phyloP scores from a whole-genome alignment of 139 green algal genomes.

The Picochlorum costavermella region DNA sequence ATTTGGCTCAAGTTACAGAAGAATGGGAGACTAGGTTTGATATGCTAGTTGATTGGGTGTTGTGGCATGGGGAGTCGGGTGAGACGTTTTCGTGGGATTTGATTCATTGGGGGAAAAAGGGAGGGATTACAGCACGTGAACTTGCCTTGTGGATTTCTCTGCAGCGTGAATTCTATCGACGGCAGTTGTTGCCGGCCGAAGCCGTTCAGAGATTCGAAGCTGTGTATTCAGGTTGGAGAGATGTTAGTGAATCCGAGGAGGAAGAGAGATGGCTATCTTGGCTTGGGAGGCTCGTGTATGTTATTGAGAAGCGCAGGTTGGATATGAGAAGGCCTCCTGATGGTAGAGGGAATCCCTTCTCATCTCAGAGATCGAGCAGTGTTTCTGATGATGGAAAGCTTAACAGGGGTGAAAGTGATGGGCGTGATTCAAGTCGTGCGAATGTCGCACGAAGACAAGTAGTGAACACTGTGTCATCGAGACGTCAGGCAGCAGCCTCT shows the following conservation, averaged over 20 bases:
- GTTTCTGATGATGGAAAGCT: background rate
- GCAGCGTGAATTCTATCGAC: conserved; percentile 38
- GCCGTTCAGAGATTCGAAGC: conserved; percentile 36
- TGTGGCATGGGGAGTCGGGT: conserved; percentile 33
- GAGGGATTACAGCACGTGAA: conserved; percentile 32
- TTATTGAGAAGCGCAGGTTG: conserved; percentile 24
- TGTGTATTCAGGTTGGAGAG: conserved; percentile 39
- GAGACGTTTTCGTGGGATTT: conserved; percentile 35
- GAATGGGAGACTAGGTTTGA: conserved; percentile 60
- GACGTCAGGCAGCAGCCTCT: conserved; percentile 12
- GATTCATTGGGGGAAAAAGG: conserved; percentile 33
- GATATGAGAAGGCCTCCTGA: conserved; percentile 1
- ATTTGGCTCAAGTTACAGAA: conserved; percentile 44
- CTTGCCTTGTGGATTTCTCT: conserved; percentile 45
- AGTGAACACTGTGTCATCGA: conserved; percentile 18
- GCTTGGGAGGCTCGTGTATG: conserved; percentile 39
- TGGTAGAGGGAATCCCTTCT: background rate
- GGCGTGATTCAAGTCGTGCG: background rate
- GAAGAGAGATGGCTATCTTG: conserved; percentile 24
- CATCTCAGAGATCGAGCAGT: background rate
- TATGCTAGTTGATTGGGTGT: conserved; percentile 40
- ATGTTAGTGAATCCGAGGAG: conserved; percentile 4
- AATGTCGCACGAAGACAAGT: background rate
- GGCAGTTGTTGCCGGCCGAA: conserved; percentile 30
- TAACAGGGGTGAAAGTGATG: background rate